Evolutionary conservation across 331 rosid genomes (phyloP).

Genomic region (Quercus phellos): DNA sequence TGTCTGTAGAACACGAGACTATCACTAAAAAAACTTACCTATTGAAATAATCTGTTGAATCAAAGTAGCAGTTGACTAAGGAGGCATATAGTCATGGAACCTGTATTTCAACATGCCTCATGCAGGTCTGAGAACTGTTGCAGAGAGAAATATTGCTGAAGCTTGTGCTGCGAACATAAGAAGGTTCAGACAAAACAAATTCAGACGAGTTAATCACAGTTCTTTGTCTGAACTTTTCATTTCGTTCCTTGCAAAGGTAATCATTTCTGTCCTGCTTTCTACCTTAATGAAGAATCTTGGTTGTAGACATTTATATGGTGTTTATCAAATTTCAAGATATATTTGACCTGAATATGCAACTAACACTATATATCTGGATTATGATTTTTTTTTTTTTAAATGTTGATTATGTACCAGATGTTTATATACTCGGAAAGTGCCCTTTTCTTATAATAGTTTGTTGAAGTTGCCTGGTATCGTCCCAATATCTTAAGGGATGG

Average conservation of each 20-base stretch:
- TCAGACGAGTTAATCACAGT: conserved; percentile 48
- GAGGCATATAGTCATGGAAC: conserved; percentile 4
- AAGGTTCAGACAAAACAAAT: conserved; percentile 24
- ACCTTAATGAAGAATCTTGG: not conserved
- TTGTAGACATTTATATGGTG: conserved; percentile 3
- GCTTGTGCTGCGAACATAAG: conserved; percentile 54
- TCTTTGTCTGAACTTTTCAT: conserved; percentile 71
- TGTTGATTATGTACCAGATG: no score
- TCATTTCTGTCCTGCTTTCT: conserved; percentile 5
- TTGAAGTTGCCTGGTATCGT: not conserved
- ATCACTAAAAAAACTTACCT: not conserved
- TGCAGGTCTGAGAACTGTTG: conserved; percentile 71
- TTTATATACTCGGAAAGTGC: no score
- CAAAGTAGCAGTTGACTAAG: not conserved
- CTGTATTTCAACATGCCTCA: conserved; percentile 14
- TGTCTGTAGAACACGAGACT: no score
- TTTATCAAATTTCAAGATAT: not conserved
- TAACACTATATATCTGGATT: not conserved
- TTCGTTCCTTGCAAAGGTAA: conserved; percentile 69
- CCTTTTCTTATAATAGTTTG: no score
- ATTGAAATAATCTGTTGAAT: not conserved
- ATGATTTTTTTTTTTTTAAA: not conserved
- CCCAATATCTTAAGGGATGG: not conserved
- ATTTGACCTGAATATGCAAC: not conserved
- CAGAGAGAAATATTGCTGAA: conserved; percentile 47